Base-by-base conservation (phyloP, 306 rosid genomes). In the Sphenostylis stenocarpa region DNA sequence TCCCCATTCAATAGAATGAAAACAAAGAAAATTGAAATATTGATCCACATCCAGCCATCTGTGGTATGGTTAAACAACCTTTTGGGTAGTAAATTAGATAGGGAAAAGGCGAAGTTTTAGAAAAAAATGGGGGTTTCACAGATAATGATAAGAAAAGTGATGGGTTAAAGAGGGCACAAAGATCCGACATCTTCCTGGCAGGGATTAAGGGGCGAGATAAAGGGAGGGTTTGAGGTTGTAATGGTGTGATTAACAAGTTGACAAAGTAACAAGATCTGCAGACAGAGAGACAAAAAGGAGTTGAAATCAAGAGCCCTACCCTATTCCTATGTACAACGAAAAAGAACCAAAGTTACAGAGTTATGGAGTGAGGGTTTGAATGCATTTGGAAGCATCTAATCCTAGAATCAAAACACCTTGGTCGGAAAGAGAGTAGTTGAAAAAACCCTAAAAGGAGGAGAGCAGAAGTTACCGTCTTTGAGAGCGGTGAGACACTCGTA, bases 401-500 rank as follows among this genome's bases (percentile, higher is more conserved):
- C 34, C 34, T 31, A 31, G 0, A 31, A 31, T 31, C 5, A 31
- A 31, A 1, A 31, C 5, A 4, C 1, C 7, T 6, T 33, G 39
- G 39, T 7, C 7, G 10, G 39, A 7, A 7, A 41, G 47, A 41
- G 47, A 41, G 47, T 0, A 13, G 47, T 7, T 26, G n/a, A 3
- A 47, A 1, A 51, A 61, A 61, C 67, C 67, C 67, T 61, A 61
- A 33, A 61, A 3, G 6, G 1, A 73, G 6, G 4, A 28, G 26
- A 43, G 7, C 31, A 20, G 38, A 56, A 16, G 60, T 3, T 77
- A 90, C 97, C 93, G 63, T 91, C 94, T 82, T 87, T 84, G 73
- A 89, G 89, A 81, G 96, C 73, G 57, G 93, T 82, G 81, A 91
- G 78, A 39, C 96, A 93, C 85, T 93, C 93, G 73, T 93, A 93